These are phyloP conservation scores for Ceratocystis diversiconidia DNA, from an alignment of 2,329 filamentous ascomycete species.

Conservation along the genomic window DNA sequence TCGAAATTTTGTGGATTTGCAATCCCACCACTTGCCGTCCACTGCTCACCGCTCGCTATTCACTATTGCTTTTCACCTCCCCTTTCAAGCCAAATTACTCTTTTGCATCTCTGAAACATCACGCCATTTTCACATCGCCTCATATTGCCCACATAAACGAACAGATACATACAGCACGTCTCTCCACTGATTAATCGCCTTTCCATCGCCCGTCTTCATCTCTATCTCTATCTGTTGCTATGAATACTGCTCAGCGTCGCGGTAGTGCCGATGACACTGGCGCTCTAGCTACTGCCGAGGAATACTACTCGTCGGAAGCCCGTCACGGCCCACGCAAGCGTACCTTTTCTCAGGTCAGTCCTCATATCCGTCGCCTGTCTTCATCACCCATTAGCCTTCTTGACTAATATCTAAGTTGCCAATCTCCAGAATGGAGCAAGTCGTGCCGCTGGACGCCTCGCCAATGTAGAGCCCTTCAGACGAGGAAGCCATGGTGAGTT, in stretches of 20 bases:
- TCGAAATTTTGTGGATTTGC: no score
- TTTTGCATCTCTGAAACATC: no score
- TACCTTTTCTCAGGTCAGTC: slow-evolving; percentile 41
- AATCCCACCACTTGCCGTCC: no score
- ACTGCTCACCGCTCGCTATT: no score
- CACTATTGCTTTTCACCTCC: no score
- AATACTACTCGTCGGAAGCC: slow-evolving; percentile 44
- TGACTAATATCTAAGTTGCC: background rate
- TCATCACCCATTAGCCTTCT: background rate
- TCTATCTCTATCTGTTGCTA: background rate
- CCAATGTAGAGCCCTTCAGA: slow-evolving; percentile 40
- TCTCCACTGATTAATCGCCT: no score
- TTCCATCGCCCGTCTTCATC: background rate
- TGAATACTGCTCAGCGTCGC: slow-evolving; percentile 18
- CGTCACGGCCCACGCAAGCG: slow-evolving; percentile 39
- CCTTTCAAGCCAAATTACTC: no score
- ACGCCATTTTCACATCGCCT: no score
- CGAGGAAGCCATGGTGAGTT: slow-evolving; percentile 44
- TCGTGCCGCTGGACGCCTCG: slow-evolving; percentile 37
- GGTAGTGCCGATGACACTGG: slow-evolving; percentile 34
- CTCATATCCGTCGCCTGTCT: background rate
- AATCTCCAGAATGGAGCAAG: slow-evolving; percentile 35
- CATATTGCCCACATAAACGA: background rate
- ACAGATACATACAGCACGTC: background rate
- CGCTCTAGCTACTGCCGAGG: slow-evolving; percentile 43